Percentiles rank a stretch among this genome's conserved stretches.
Evolutionary conservation across 805 yeast genomes (phyloP).

Genomic region (Metschnikowia santaceciliae): DNA sequence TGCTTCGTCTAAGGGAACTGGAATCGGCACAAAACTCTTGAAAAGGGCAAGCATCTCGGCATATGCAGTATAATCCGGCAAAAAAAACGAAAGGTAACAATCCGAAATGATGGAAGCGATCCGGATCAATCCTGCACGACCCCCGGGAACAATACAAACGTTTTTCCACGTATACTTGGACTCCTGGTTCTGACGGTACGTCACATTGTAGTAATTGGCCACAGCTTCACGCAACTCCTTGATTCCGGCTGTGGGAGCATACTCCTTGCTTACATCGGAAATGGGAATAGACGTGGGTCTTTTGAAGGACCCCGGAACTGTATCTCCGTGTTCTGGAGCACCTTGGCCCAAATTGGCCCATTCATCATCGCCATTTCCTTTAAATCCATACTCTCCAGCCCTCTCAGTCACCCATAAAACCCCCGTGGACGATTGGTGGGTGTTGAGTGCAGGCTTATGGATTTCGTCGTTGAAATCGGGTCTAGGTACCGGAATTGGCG

Average conservation of each 20-base stretch:
- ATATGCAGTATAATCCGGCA: constrained; percentile 63
- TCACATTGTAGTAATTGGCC: constrained; percentile 52
- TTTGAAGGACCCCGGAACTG: constrained; percentile 53
- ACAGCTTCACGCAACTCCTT: constrained; percentile 53
- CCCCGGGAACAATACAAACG: constrained; percentile 63
- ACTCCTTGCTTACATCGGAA: constrained; percentile 48
- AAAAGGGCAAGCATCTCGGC: constrained; percentile 62
- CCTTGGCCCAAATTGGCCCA: constrained; percentile 67
- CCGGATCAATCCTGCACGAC: constrained; percentile 59
- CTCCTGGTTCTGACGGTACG: constrained; percentile 44
- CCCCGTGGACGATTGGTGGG: constrained; percentile 57
- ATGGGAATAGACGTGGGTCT: constrained; percentile 48
- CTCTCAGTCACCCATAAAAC: constrained; percentile 64
- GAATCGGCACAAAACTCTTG: constrained; percentile 60
- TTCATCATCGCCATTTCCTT: constrained; percentile 31
- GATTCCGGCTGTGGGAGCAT: constrained; percentile 59
- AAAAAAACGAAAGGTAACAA: constrained; percentile 55
- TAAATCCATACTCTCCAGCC: constrained; percentile 54
- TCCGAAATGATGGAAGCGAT: constrained; percentile 58
- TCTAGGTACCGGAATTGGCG: constrained; percentile 49
- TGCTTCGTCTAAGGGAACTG: constrained; percentile 55
- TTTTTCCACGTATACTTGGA: constrained; percentile 59
- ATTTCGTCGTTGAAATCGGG: constrained; percentile 43
- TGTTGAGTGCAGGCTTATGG: constrained; percentile 56
- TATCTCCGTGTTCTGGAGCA: constrained; percentile 60